Evolutionary conservation across 2,329 filamentous ascomycete genomes (phyloP).

Genomic region (Alternaria tenuissima): DNA sequence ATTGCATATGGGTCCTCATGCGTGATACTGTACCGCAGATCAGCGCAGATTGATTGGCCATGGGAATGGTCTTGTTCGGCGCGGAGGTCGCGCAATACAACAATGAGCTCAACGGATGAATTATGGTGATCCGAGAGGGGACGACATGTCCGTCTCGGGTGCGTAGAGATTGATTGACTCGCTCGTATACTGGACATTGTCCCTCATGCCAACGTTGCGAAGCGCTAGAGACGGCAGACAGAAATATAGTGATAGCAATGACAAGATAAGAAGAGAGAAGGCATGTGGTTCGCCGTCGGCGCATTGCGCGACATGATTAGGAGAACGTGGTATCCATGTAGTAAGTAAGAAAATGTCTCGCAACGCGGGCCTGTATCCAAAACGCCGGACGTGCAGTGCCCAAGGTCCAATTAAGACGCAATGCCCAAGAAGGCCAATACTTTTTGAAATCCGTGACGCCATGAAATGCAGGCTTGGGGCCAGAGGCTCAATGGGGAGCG

Average conservation of each 20-base stretch:
- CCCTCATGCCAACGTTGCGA: conserved; percentile 37
- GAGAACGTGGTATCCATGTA: conserved; percentile 30
- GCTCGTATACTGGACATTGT: conserved; percentile 43
- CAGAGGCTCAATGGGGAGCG: conserved; percentile 29
- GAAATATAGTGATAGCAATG: conserved; percentile 31
- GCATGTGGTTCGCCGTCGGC: conserved; percentile 20
- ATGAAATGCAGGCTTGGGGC: conserved; percentile 51
- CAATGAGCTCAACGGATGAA: conserved; percentile 30
- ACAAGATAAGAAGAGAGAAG: conserved; percentile 29
- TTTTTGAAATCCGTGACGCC: conserved; percentile 51
- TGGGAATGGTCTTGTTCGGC: conserved; percentile 20
- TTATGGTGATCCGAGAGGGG: conserved; percentile 31
- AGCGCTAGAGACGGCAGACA: conserved; percentile 27
- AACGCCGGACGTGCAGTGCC: conserved; percentile 50
- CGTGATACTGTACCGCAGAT: conserved; percentile 44
- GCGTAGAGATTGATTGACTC: conserved; percentile 46
- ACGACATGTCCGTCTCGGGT: conserved; percentile 32
- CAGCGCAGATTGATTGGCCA: conserved; percentile 44
- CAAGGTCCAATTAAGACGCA: conserved; percentile 36
- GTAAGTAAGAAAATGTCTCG: conserved; percentile 39
- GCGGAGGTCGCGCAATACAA: conserved; percentile 25
- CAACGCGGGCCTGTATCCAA: conserved; percentile 48
- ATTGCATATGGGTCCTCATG: conserved; percentile 40
- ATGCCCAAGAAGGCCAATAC: conserved; percentile 52
- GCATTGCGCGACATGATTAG: conserved; percentile 31